Evolutionary conservation across 768 basidiomycete genomes (phyloP), one percentile per base, ranked within the genome.

Genomic region (Pisolithus microcarpus): DNA sequence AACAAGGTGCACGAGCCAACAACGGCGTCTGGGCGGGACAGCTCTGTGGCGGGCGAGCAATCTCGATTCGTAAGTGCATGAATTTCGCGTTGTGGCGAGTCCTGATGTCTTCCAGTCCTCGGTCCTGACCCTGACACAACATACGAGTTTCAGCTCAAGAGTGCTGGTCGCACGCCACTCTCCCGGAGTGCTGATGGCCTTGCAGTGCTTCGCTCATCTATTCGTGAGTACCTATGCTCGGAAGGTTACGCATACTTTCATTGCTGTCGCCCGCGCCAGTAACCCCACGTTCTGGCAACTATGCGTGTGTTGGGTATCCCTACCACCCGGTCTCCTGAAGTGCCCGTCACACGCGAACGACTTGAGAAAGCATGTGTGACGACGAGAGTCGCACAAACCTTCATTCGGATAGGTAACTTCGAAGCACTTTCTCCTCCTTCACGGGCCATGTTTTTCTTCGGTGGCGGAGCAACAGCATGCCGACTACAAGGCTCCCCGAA

Each of bases 21-120:
- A n/a, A n/a, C n/a, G n/a, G n/a, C n/a, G n/a, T 62, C 3, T 97
- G 87, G 84, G 95, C 96, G 1, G 92, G 93, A 21, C 96, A 97
- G 63, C 75, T 99, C 4, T 95, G 96, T 10, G 95, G 98, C 60
- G 96, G 96, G 0, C 78, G 96, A n/a, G 96, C 96, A 1, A 89
- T 92, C n/a, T 89, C 89, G 7, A 80, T 99, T 46, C 69, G 82
- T 81, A 57, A 56, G 78, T 69, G 45, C 7, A 52, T 24, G 9
- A 23, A 24, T 1, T 52, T 39, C 38, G 10, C 23, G n/a, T 48
- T 15, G 38, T 16, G 26, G 42, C 54, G 23, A 47, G 39, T 24
- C 53, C 46, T 63, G 36, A 55, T 49, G 24, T 1, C 31, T 26
- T 11, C 11, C 52, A 91, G 89, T 90, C 51, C 82, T 83, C 18